Evolutionary conservation across 306 rosid genomes (phyloP).

Genomic region (Cucurbita ficifolia): DNA sequence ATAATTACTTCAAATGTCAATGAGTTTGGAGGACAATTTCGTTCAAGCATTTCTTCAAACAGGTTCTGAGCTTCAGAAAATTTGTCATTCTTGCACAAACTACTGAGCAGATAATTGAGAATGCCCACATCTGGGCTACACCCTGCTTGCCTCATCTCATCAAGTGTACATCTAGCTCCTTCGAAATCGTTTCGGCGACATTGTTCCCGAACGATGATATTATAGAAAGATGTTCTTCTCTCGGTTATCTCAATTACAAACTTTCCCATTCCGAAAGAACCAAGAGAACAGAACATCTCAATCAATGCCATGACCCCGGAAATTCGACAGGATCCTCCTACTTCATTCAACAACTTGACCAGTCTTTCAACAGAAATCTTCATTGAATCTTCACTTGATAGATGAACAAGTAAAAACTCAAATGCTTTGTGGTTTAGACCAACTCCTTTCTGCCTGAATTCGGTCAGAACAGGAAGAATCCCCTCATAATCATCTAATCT

Average conservation of each 20-base stretch:
- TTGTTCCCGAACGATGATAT: conserved; percentile 30
- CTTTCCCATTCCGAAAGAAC: conserved; percentile 31
- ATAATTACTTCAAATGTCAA: conserved; percentile 40
- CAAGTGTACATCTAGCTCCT: conserved; percentile 29
- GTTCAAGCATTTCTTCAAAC: conserved; percentile 30
- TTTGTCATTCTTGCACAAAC: conserved; percentile 33
- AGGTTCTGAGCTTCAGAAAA: conserved; percentile 24
- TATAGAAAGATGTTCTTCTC: conserved; percentile 26
- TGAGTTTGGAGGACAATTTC: conserved; percentile 25
- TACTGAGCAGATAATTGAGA: conserved; percentile 38
- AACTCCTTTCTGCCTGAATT: conserved; percentile 13
- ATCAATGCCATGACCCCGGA: conserved; percentile 49
- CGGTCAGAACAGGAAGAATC: conserved; percentile 33
- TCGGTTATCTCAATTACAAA: conserved; percentile 31
- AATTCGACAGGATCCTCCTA: conserved; percentile 38
- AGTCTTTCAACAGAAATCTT: conserved; percentile 21
- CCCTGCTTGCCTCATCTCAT: conserved; percentile 40
- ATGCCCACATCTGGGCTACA: conserved; percentile 17
- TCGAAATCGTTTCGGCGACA: conserved; percentile 36
- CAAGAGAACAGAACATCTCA: conserved; percentile 30
- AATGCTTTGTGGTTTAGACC: conserved; percentile 29
- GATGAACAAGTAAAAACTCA: conserved; percentile 31
- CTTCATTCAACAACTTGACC: conserved; percentile 33
- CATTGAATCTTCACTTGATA: conserved; percentile 14
- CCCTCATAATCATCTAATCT: conserved; percentile 36